Percentiles rank a stretch among this genome's conserved stretches.
Evolutionary conservation across 805 yeast genomes (phyloP).

Genomic region (Candida krabiensis): DNA sequence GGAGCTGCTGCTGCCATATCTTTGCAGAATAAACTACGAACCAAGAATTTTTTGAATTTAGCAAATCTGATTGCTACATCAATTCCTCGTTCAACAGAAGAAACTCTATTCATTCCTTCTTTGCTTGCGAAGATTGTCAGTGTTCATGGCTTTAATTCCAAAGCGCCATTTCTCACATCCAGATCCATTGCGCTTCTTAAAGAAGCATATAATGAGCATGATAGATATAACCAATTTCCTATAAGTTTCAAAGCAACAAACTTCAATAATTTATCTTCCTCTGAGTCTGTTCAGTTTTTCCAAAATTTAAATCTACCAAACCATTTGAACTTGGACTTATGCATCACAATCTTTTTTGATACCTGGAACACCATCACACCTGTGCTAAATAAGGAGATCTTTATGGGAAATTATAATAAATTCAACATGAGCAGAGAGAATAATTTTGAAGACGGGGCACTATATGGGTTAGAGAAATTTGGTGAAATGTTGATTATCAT

Average conservation of each 20-base stretch:
- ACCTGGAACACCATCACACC: constrained; percentile 78
- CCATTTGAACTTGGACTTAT: constrained; percentile 62
- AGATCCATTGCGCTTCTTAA: constrained; percentile 69
- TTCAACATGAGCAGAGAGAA: constrained; percentile 47
- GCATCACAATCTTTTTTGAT: constrained; percentile 66
- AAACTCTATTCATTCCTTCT: constrained; percentile 72
- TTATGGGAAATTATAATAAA: constrained; percentile 55
- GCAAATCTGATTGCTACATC: constrained; percentile 68
- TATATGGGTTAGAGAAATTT: constrained; percentile 50
- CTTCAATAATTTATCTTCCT: constrained; percentile 36
- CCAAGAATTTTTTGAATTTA: constrained; percentile 44
- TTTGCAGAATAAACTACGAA: constrained; percentile 42
- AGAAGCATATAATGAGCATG: constrained; percentile 41
- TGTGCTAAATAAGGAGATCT: constrained; percentile 66
- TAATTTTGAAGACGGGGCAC: constrained; percentile 39
- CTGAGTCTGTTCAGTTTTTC: constrained; percentile 49
- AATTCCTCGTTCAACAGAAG: constrained; percentile 76
- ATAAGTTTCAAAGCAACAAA: constrained; percentile 36
- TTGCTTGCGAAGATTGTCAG: constrained; percentile 67
- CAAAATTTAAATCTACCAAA: constrained; percentile 45
- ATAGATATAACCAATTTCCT: constrained; percentile 30
- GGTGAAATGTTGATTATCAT: constrained; percentile 55
- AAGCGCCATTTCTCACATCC: constrained; percentile 69
- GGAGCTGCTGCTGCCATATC: constrained; percentile 73
- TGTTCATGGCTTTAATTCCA: constrained; percentile 68